Evolutionary conservation across 768 basidiomycete species (phyloP).

Genomic region (Bullera alba): DNA sequence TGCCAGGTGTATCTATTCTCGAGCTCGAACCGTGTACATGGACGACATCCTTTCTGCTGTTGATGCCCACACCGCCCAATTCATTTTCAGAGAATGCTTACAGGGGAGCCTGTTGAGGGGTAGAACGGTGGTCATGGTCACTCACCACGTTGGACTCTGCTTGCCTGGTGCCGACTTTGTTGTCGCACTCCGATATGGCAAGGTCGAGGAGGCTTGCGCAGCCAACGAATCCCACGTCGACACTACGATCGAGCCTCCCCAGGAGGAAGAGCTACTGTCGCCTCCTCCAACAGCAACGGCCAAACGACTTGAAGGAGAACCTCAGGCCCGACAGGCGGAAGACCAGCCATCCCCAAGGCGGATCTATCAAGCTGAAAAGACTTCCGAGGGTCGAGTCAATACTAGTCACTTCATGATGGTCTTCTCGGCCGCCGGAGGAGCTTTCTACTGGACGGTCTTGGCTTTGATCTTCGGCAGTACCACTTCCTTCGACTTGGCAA

Average conservation of each 20-base stretch:
- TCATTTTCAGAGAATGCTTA: slow-evolving; percentile 37
- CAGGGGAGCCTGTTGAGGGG: slow-evolving; percentile 19
- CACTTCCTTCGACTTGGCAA: slow-evolving; percentile 14
- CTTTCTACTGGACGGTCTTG: slow-evolving; percentile 35
- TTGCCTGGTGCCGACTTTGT: slow-evolving; percentile 33
- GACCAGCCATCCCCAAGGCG: slow-evolving; percentile 5
- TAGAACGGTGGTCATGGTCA: slow-evolving; percentile 41
- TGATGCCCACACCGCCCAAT: slow-evolving; percentile 43
- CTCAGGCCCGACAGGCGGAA: neutral
- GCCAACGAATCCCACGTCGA: slow-evolving; percentile 5
- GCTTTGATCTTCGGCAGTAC: slow-evolving; percentile 15
- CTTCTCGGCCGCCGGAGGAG: slow-evolving; percentile 28
- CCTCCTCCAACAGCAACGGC: neutral
- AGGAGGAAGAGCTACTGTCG: neutral
- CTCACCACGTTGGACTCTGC: slow-evolving; percentile 42
- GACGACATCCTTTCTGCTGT: slow-evolving; percentile 44
- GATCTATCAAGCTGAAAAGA: slow-evolving; percentile 26
- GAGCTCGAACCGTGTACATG: slow-evolving; percentile 37
- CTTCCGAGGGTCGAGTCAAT: slow-evolving; percentile 21
- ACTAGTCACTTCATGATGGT: slow-evolving; percentile 27
- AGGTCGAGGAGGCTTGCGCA: slow-evolving; percentile 24
- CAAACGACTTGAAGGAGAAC: neutral
- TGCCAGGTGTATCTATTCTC: slow-evolving; percentile 43
- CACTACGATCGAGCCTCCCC: neutral
- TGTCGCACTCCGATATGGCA: slow-evolving; percentile 20